Conservation (phyloP, 805 yeast species). For the Candida boleticola region DNA sequence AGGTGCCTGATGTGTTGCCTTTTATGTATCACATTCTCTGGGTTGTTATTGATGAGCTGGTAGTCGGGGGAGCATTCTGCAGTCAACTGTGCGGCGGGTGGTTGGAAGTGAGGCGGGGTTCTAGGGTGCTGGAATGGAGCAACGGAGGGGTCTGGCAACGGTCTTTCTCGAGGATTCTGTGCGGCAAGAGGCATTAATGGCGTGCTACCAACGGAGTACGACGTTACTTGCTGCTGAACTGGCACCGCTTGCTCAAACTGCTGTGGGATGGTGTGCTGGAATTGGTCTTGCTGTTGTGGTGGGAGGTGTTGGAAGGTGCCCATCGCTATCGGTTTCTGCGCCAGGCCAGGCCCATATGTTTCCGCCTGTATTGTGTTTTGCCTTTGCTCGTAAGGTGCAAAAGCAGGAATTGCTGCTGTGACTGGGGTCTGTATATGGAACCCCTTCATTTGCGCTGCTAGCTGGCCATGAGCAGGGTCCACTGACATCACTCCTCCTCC, state of each 20-base stretch:
- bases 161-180: too few species aligned
- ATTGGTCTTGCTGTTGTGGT: background rate
- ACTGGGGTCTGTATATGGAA: constrained; percentile 9
- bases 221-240: too few species aligned
- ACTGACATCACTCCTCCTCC: too few species aligned
- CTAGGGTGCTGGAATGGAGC: background rate
- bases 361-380: background rate
- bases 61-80: background rate
- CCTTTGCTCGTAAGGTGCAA: constrained; percentile 3
- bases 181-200: too few species aligned
- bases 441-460: constrained; percentile 6
- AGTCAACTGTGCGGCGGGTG: background rate
- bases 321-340: background rate
- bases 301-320: background rate
- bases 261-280: background rate
- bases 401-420: constrained; percentile 3
- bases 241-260: too few species aligned
- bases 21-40: too few species aligned
- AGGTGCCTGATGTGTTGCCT: background rate
- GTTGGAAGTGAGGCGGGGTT: background rate
- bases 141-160: too few species aligned
- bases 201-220: too few species aligned
- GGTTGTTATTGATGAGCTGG: background rate
- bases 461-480: constrained; percentile 6
- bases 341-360: background rate